phyloP scores from a whole-genome alignment of 495 filamentous ascomycete species.

The Extremus antarcticus region DNA sequence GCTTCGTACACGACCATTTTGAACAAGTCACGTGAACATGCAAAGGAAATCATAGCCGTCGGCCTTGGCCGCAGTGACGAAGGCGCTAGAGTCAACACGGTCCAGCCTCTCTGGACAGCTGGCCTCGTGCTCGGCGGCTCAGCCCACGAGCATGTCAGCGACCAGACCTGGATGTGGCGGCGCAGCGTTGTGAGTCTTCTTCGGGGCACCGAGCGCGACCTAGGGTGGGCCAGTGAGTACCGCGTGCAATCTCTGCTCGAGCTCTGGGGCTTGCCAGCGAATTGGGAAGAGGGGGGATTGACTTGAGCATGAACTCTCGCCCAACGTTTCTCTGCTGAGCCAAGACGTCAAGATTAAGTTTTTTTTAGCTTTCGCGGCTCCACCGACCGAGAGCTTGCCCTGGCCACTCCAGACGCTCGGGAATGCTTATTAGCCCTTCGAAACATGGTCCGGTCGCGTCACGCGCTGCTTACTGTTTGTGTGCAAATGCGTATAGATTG shows the following conservation, averaged over 20 bases:
- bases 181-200: conserved; percentile 42
- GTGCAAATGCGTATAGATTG: not conserved
- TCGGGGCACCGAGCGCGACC: conserved; percentile 46
- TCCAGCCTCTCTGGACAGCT: conserved; percentile 52
- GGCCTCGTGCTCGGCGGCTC: conserved; percentile 43
- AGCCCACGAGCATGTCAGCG: conserved; percentile 23
- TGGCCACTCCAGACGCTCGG: too few relatives aligned
- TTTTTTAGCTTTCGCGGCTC: too few relatives aligned
- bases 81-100: conserved; percentile 45
- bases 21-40: conserved; percentile 44
- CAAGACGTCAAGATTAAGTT: too few relatives aligned
- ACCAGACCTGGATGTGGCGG: conserved; percentile 33
- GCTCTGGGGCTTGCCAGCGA: conserved; percentile 36
- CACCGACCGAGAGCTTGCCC: too few relatives aligned
- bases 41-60: conserved; percentile 48
- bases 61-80: conserved; percentile 44
- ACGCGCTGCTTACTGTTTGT: not conserved
- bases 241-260: conserved; percentile 44
- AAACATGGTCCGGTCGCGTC: not conserved
- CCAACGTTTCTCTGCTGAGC: too few relatives aligned
- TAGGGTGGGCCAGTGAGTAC: conserved; percentile 56
- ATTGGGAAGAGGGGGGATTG: conserved; percentile 8
- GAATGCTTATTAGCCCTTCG: too few relatives aligned
- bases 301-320: too few relatives aligned
- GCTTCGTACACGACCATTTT: conserved; percentile 45